Evolutionary conservation across 768 basidiomycete species (phyloP), one percentile per base, ranked within the genome.

Genomic region (Dictyophora rubrovolvata): DNA sequence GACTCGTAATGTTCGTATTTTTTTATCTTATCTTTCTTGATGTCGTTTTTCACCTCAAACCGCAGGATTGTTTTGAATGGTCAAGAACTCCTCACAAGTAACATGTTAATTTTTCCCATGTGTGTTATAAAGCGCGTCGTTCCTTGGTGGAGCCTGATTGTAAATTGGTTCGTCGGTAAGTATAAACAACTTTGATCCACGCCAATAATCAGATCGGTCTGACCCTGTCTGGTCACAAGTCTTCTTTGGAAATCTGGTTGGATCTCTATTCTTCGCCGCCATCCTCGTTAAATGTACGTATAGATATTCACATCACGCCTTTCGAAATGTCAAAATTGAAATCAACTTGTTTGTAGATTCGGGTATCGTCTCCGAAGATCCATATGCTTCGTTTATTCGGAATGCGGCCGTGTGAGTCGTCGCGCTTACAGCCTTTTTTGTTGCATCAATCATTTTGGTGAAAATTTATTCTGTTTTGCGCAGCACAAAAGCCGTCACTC

Each of bases 71-170:
- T 85, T 14, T 72, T 88, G 14, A 83, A 86, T 70, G 83, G 83
- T 1, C 74, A 82, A 48, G 86, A 89, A 59, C 76, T 89, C 0
- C 68, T 88, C 36, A 88, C 86, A 52, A 87, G 86, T 65, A 86
- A 87, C 65, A 82, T 89, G 79, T 79, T 89, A 84, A 76, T 79
- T 11, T 83, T 86, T 63, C 84, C 86, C 9, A 87, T 88, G 83
- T 85, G 82, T 18, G 69, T 79, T 14, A 60, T 79, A 37, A 87
- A 78, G 64, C 69, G 82, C 18, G 79, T 75, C 0, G 72, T 88
- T 52, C 86, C 86, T 5, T 81, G 81, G 79, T 88, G 86, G 86
- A 74, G 81, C 48, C 69, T 88, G 46, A 79, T 78, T 14, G 68
- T 82, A 48, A 87, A 88, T 68, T 87, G 84, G 83, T 61, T 82